phyloP scores from a whole-genome alignment of 495 filamentous ascomycete species.

The Staphylotrichum longicolle region DNA sequence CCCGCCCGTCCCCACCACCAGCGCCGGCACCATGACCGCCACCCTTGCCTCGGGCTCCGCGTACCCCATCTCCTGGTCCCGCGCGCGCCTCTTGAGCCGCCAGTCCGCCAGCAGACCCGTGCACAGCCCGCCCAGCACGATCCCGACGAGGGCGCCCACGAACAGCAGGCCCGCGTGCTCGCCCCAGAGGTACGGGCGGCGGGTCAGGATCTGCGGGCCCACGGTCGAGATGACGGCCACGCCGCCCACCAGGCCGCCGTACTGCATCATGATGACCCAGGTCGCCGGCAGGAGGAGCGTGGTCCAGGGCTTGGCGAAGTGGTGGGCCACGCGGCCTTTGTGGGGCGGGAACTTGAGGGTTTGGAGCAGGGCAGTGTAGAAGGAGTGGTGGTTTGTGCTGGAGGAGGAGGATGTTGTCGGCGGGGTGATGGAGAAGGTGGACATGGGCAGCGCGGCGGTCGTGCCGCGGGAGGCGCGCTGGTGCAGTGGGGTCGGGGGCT shows the following conservation, averaged over 20 bases:
- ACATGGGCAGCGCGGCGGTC: no score
- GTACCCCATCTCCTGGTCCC: slow-evolving; percentile 23
- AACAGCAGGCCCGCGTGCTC: slow-evolving; percentile 29
- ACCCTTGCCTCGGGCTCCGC: slow-evolving; percentile 33
- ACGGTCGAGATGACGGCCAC: slow-evolving; percentile 31
- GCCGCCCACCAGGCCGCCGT: slow-evolving; percentile 30
- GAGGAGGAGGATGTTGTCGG: neutral
- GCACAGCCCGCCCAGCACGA: slow-evolving; percentile 23
- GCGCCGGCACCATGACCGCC: slow-evolving; percentile 27
- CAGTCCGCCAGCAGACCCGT: slow-evolving; percentile 23
- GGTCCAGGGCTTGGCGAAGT: slow-evolving; percentile 29
- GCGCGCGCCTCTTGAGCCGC: slow-evolving; percentile 20
- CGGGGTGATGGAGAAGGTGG: neutral
- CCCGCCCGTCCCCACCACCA: slow-evolving; percentile 30
- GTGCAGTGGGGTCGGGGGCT: neutral
- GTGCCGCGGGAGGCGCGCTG: no score
- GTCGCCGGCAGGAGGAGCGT: slow-evolving; percentile 30
- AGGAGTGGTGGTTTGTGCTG: neutral
- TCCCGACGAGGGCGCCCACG: slow-evolving; percentile 31
- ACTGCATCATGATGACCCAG: slow-evolving; percentile 35
- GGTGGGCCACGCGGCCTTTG: slow-evolving; percentile 20
- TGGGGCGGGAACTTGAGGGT: slow-evolving; percentile 27
- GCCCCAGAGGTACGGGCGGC: slow-evolving; percentile 31
- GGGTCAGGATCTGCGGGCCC: slow-evolving; percentile 27
- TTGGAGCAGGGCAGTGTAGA: slow-evolving; percentile 16